phyloP scores from a whole-genome alignment of 495 filamentous ascomycete species.

The Echria macrotheca region DNA sequence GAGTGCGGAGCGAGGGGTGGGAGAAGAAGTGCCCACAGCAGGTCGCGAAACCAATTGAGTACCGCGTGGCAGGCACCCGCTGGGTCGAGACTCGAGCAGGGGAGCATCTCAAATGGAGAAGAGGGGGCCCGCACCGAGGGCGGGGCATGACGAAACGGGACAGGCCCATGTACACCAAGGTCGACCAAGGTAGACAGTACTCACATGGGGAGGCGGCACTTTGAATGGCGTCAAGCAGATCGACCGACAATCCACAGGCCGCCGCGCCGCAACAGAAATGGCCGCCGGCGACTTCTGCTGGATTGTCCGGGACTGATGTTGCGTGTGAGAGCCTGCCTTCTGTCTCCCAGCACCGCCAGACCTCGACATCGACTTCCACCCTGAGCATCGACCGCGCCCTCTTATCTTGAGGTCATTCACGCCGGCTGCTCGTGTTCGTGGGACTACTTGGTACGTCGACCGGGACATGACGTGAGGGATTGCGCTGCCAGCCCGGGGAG shows the following conservation, averaged over 20 bases:
- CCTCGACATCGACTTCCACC: constrained; percentile 1
- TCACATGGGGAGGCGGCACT: constrained; percentile 1
- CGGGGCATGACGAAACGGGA: constrained; percentile 7
- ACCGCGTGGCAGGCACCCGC: constrained; percentile 10
- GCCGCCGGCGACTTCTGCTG: not conserved
- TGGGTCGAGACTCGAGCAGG: constrained; percentile 14
- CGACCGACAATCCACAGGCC: not conserved
- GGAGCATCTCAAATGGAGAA: constrained; percentile 4
- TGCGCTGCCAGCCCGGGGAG: not conserved
- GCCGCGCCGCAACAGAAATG: constrained; percentile 6
- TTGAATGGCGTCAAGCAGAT: constrained; percentile 7
- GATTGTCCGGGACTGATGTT: not conserved
- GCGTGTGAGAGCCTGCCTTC: no score
- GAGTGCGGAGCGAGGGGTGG: not conserved
- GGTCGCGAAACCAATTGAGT: constrained; percentile 11
- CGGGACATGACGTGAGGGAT: constrained; percentile 2
- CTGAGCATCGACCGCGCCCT: not conserved
- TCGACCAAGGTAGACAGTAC: constrained; percentile 5
- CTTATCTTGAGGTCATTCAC: not conserved
- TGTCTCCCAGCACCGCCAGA: no score
- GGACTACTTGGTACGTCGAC: not conserved
- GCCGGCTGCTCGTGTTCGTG: constrained; percentile 1
- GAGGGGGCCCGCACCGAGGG: not conserved
- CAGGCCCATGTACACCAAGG: not conserved
- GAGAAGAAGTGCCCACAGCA: not conserved